Base-by-base conservation (phyloP, 345 rosid genomes). In the Erucastrum elatum region DNA sequence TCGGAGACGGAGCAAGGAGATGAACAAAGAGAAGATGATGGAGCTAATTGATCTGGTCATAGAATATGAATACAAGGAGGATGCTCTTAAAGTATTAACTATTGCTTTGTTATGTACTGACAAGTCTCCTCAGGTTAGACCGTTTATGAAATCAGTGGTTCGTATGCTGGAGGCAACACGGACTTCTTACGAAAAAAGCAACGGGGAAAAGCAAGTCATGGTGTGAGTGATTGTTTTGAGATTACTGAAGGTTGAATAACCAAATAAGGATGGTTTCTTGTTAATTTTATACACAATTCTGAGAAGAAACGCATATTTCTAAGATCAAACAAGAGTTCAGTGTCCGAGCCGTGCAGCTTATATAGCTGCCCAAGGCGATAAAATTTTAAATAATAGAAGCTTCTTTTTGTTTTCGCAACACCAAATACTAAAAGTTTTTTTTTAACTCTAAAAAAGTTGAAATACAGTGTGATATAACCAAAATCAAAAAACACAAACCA, bases 131-230 rank as follows among this genome's bases (percentile, higher is more conserved):
- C 77, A 80, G 2, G 41, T 76, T 29, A 88, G 98, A 76, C 98
- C 96, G 26, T 85, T 86, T 5, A 94, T 90, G 96, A 86, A 91
- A 74, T 82, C 80, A 77, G 96, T 94, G 15, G 96, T 94, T 65
- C 87, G 87, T 56, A 91, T 91, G 94, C 84, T 94, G 10, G 93
- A 94, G 83, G 91, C 88, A 39, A 87, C 87, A 58, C 82, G 84
- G 65, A 86, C 88, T 33, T 75, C 82, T 3, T 62, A n/a, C 66
- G 29, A 55, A 66, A 51, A 63, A 12, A 46, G 4, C 31, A 11
- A 27, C 34, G 51, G 70, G 35, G 78, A 51, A 21, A 21, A 79
- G 17, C 17, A 74, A 68, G 46, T 49, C 26, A 62, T 7, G 49
- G 9, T 71, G 76, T 27, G 31, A 60, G 51, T 34, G 30, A 39